A percentile compares a stretch with the other conserved stretches of the same genome.
Evolutionary conservation across 202 grass and related monocot species (phyloP).

Genomic region (Carex arenaria): DNA sequence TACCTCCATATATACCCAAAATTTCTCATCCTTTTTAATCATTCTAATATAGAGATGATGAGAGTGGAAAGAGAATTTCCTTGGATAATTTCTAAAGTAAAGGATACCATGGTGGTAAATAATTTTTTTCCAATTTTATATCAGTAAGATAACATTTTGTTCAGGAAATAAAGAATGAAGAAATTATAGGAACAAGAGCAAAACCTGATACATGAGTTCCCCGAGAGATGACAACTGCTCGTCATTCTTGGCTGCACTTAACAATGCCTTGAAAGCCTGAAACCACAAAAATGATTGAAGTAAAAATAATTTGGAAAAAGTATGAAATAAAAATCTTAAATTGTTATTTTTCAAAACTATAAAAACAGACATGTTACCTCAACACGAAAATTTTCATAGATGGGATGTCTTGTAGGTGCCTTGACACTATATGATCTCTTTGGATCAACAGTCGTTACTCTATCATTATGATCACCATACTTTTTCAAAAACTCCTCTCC

Average conservation of each 20-base stretch:
- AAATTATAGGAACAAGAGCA: background rate
- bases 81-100: background rate
- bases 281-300: background rate
- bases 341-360: background rate
- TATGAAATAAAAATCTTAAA: background rate
- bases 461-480: constrained; percentile 77
- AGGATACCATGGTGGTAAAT: background rate
- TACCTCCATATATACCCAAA: background rate
- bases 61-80: background rate
- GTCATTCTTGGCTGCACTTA: constrained; percentile 69
- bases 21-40: background rate
- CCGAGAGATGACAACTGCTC: constrained; percentile 91
- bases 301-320: background rate
- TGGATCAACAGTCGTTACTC: constrained; percentile 60
- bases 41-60: background rate
- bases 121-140: no score
- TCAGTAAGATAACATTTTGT: no score
- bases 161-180: no score
- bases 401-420: constrained; percentile 87
- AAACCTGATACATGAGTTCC: constrained; percentile 98
- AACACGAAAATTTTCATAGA: constrained; percentile 95
- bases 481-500: constrained; percentile 66
- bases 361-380: constrained; percentile 41
- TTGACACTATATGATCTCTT: constrained; percentile 73
- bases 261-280: constrained; percentile 85